These are phyloP conservation scores for Eragrostis nindensis DNA, from an alignment of 176 grass and related monocot genomes.

Conservation along the genomic window DNA sequence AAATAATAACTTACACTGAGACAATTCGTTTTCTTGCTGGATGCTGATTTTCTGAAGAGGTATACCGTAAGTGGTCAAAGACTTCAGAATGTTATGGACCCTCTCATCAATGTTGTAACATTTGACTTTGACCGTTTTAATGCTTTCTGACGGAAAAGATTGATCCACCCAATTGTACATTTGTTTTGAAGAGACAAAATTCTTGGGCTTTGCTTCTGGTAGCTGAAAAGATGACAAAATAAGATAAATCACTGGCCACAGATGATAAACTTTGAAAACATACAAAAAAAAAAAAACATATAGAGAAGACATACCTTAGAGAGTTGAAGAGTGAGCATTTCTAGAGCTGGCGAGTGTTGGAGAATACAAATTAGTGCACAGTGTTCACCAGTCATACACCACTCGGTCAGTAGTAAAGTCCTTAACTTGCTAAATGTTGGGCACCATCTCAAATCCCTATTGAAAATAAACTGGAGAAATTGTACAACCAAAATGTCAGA, in stretches of 20 bases:
- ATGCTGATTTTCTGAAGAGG: constrained; percentile 25
- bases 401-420: constrained; percentile 9
- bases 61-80: constrained; percentile 3
- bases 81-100: neutral
- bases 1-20: constrained; percentile 9
- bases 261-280: neutral
- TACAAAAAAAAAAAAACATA: too few relatives aligned
- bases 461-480: neutral
- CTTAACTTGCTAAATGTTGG: constrained; percentile 25
- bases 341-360: constrained; percentile 11
- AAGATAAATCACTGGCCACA: neutral
- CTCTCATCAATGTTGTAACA: constrained; percentile 1
- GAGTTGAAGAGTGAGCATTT: constrained; percentile 21
- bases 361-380: constrained; percentile 10
- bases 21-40: neutral
- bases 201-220: neutral
- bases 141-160: constrained; percentile 8
- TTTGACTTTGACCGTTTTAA: constrained; percentile 2
- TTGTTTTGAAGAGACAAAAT: neutral
- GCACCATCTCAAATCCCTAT: constrained; percentile 24
- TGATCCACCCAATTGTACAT: neutral
- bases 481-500: neutral
- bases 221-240: neutral
- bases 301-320: neutral
- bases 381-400: neutral